Conservation (phyloP, 495 filamentous ascomycete genomes). For the Sordaria brevicollis region DNA sequence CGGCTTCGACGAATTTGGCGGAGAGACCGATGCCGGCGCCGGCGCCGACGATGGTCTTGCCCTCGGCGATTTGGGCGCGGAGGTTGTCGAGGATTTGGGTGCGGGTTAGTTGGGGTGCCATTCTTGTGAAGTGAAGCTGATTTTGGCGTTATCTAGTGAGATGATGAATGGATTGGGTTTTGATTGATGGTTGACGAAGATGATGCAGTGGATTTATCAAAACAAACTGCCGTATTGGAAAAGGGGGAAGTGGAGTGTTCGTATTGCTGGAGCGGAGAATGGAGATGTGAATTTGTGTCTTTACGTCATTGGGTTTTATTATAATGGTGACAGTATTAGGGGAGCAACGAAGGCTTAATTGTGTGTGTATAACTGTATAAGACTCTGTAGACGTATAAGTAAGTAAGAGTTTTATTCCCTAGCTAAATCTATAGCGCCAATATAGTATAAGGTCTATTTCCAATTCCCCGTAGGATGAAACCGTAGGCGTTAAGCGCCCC, state of each 20-base stretch:
- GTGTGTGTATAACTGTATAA: too few relatives aligned
- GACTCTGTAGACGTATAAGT: too few relatives aligned
- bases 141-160: too few relatives aligned
- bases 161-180: not conserved
- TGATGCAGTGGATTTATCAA: not conserved
- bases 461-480: too few relatives aligned
- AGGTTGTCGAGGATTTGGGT: conserved; percentile 47
- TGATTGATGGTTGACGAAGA: not conserved
- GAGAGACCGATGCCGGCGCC: conserved; percentile 65
- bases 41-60: conserved; percentile 52
- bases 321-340: too few relatives aligned
- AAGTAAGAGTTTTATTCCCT: too few relatives aligned
- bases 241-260: not conserved
- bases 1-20: conserved; percentile 57
- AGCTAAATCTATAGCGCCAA: too few relatives aligned
- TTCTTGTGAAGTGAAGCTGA: too few relatives aligned
- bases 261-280: too few relatives aligned
- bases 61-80: conserved; percentile 38
- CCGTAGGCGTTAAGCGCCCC: too few relatives aligned
- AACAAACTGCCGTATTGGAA: not conserved
- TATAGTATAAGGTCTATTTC: too few relatives aligned
- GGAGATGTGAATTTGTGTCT: not conserved
- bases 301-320: not conserved
- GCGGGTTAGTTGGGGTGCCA: conserved; percentile 35
- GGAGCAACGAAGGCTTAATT: too few relatives aligned